Conservation (phyloP, 805 yeast genomes). For the Zygosaccharomyces siamensis region DNA sequence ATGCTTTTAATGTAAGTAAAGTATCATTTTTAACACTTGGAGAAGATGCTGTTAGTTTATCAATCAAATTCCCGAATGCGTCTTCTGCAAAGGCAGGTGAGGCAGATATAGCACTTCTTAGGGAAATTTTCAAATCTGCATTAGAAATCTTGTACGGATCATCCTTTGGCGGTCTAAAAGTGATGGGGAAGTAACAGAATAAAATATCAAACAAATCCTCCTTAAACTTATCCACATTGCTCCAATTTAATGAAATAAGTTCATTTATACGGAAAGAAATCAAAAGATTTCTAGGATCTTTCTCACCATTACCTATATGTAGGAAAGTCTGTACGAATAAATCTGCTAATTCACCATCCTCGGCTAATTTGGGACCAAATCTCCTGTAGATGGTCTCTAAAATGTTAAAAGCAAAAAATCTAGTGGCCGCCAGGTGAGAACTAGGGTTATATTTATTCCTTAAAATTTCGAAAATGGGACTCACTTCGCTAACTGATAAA, state of each 20-base stretch:
- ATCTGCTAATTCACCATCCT: conserved; percentile 32
- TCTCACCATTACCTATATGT: conserved; percentile 77
- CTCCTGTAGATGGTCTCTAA: conserved; percentile 37
- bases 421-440: conserved; percentile 53
- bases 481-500: conserved; percentile 38
- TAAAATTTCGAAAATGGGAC: conserved; percentile 38
- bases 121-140: conserved; percentile 56
- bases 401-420: conserved; percentile 55
- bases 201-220: conserved; percentile 80
- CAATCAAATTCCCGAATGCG: conserved; percentile 69
- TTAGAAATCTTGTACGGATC: conserved; percentile 82
- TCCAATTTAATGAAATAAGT: conserved; percentile 38
- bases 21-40: conserved; percentile 71
- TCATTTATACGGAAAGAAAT: conserved; percentile 57
- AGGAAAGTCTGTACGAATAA: conserved; percentile 53
- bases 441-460: conserved; percentile 48
- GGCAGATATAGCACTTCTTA: conserved; percentile 60
- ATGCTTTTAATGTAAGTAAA: conserved; percentile 52
- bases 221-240: conserved; percentile 39
- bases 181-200: conserved; percentile 94
- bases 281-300: conserved; percentile 86
- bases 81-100: conserved; percentile 63
- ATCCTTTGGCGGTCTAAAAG: conserved; percentile 82
- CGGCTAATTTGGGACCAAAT: conserved; percentile 24
- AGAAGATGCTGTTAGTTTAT: conserved; percentile 73